Evolutionary conservation across 2,329 filamentous ascomycete genomes (phyloP).

Genomic region (Shiraia sp.): DNA sequence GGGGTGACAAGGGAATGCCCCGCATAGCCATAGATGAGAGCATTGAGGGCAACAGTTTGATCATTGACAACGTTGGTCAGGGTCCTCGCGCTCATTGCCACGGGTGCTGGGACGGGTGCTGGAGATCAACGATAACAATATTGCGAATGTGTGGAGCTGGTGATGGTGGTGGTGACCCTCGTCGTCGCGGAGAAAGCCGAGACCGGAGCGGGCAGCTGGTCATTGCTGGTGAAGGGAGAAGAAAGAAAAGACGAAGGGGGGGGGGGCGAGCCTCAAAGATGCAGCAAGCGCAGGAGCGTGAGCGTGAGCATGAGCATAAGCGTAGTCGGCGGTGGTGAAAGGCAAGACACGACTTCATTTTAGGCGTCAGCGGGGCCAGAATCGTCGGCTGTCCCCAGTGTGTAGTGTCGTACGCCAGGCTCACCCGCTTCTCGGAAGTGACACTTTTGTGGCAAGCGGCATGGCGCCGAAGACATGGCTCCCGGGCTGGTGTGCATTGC

Average conservation of each 20-base stretch:
- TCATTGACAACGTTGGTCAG: slow-evolving; percentile 48
- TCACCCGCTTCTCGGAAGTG: slow-evolving; percentile 26
- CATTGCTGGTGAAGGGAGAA: slow-evolving; percentile 26
- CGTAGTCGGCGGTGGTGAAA: slow-evolving; percentile 15
- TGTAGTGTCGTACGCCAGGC: slow-evolving; percentile 34
- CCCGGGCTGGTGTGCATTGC: slow-evolving; percentile 24
- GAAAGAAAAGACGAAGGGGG: slow-evolving; percentile 9
- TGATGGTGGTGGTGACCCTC: slow-evolving; percentile 17
- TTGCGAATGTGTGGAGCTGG: slow-evolving; percentile 8
- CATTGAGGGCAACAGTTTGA: slow-evolving; percentile 52
- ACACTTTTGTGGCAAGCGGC: slow-evolving; percentile 38
- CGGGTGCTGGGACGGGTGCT: slow-evolving; percentile 5
- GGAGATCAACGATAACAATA: slow-evolving; percentile 12
- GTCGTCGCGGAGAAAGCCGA: slow-evolving; percentile 18
- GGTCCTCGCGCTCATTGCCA: slow-evolving; percentile 43
- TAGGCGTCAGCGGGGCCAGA: slow-evolving; percentile 39
- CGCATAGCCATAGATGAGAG: slow-evolving; percentile 55
- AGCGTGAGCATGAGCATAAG: slow-evolving; percentile 1
- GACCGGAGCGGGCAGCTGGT: slow-evolving; percentile 22
- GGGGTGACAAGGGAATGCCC: slow-evolving; percentile 56
- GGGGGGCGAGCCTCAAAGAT: slow-evolving; percentile 2
- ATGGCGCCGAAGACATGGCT: slow-evolving; percentile 35
- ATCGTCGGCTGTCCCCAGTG: slow-evolving; percentile 26
- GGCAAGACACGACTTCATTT: slow-evolving; percentile 25
- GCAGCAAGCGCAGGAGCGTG: neutral